Base-by-base conservation (phyloP, 108 stramenopile genomes). In the Cyclostephanos invisitatus region DNA sequence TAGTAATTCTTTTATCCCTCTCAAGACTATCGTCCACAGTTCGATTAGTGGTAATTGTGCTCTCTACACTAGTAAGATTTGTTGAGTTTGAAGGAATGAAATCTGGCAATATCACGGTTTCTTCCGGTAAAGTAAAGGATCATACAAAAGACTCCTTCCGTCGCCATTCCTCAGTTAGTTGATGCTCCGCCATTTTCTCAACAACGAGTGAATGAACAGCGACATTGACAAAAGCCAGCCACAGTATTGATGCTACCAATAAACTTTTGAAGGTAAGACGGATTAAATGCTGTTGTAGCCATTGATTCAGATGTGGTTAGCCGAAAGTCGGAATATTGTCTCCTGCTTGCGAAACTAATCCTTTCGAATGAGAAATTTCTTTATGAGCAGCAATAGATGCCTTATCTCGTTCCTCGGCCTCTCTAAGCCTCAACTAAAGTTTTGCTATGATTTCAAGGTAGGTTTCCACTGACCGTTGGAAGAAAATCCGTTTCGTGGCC, bases 401-500 rank as follows among this genome's bases (percentile, higher is more conserved):
- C 4, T 24, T 24, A 5, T 53, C 24, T 24, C 14, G 20, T 24
- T 5, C 17, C 5, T n/a, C 17, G 22, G 51, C 51, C 17, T 24
- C 51, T 53, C 17, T n/a, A 20, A 53, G 24, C 51, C 51, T 53
- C 51, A 14, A 18, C 15, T 59, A 29, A 32, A 59, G 32, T 35
- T 28, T 32, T 11, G 21, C 62, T 14, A 22, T 38, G 21, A 35
- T 63, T 14, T 42, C 38, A 18, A 11, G 14, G 36, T 63, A 63
- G 1, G 7, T 38, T 21, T 35, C 20, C 21, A 63, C 37, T 7
- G 62, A 63, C 38, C 62, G 62, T 42, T 63, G 62, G 18, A 63
- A 35, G 5, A 63, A 63, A 38, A 63, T 63, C 11, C 62, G 62
- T 38, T 63, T 63, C 38, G 38, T 42, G 32, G 62, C 62, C 40